Base-by-base conservation (phyloP, 352 stramenopile species). In the Pythium phragmiticola region DNA sequence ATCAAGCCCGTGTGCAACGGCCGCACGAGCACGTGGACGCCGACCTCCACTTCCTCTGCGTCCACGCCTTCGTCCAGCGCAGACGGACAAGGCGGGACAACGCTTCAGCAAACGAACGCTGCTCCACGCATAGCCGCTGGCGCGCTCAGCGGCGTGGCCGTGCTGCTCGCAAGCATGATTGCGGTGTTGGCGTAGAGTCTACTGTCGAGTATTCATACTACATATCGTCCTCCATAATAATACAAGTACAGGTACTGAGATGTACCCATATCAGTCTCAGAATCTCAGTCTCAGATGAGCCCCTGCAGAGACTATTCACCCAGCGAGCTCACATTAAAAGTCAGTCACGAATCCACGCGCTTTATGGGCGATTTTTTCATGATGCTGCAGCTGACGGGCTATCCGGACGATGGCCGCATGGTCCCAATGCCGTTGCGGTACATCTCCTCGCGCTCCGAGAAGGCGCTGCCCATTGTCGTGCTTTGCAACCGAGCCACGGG, bases 1-100 rank as follows among this genome's bases (percentile, higher is more conserved):
- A 60, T 68, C 9, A 68, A 80, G 33, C 78, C 78, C 7, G 50
- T 72, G 9, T 87, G 78, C 47, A 57, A 69, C 23, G 72, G 74
- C 17, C 19, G 21, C 46, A 65, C 36, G 13, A 63, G 42, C 45
- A 48, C 46, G 21, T 63, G 28, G 26, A 30, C 47, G 4, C 46
- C 56, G 30, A 37, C 37, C 3, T 21, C 53, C 37, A 60, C 37
- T 11, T 12, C 37, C 14, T n/a, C 50, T 6, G 14, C 34, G 51
- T 9, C 34, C 12, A 37, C 36, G 7, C 9, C 34, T 4, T 41
- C 34, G 11, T 6, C n/a, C 1, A 13, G 13, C 1, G 4, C 7
- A 11, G 12, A 57, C 30, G 12, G 48, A 21, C 19, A 57, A 45
- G 45, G 33, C 16, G 50, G 17, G 14, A n/a, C 21, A 6, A 19